Base-by-base conservation (phyloP, 495 filamentous ascomycete species). In the Talaromyces thailandensis region DNA sequence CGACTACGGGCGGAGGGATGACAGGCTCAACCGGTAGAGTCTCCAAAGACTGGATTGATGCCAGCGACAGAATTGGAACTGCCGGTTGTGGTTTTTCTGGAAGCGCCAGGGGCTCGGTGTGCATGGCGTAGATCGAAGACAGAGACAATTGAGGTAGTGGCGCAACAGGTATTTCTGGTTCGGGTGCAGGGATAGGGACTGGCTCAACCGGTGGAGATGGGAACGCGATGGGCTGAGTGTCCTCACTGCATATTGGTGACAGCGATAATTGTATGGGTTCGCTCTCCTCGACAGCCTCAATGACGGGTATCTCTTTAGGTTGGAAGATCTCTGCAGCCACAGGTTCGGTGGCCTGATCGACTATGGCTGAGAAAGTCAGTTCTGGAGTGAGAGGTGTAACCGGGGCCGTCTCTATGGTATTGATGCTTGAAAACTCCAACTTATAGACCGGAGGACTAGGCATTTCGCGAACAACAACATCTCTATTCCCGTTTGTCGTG, bases 91-190 rank as follows among this genome's bases (percentile, higher is more conserved):
- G 50, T 48, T 24, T 14, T 45, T 65, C 68, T 16, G 52, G 62
- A 9, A 56, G 1, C 53, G 73, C 75, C 16, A 81, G 66, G 8
- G 84, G 85, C 62, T 79, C 76, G 11, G 79, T 85, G 8, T 79
- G 69, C 50, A 81, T 71, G 6, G 77, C 73, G 29, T 69, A 74
- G 48, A 86, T 71, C 6, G 75, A 64, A 21, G 85, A 84, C 37
- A 86, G 68, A 31, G 70, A 74, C 25, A 84, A 63, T 37, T 72
- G 53, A 8, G 66, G 68, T 18, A 68, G 63, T 1, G 60, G 37
- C 40, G 21, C 32, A 18, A 37, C 29, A 29, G 56, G 26, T 63
- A 64, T 35, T 66, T 64, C 64, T 58, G 66, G 32, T 69, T 67
- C 37, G 29, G 60, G 21, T 58, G 64, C 26, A 69, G 45, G 18